A percentile compares a stretch with the other conserved stretches of the same genome.
These are phyloP conservation scores for Lipomyces mesembrius DNA, from an alignment of 805 yeast species.

Conservation along the genomic window DNA sequence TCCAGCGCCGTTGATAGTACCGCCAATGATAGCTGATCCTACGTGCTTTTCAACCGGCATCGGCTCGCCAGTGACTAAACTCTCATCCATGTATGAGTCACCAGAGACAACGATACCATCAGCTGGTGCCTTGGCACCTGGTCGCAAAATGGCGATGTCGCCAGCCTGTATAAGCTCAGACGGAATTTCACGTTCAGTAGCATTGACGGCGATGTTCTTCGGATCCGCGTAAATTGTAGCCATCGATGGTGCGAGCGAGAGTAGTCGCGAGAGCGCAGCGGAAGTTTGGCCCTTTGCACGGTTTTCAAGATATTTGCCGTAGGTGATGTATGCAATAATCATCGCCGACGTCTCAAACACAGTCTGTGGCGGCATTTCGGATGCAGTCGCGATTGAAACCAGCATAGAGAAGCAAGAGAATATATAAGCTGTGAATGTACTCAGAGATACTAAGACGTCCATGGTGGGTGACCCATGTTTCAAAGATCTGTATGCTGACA, in stretches of 20 bases:
- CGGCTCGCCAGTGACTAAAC: conserved; percentile 90
- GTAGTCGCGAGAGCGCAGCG: conserved; percentile 77
- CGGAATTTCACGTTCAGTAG: conserved; percentile 57
- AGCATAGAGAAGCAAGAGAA: conserved; percentile 72
- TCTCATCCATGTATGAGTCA: conserved; percentile 82
- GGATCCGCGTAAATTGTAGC: conserved; percentile 63
- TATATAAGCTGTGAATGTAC: conserved; percentile 76
- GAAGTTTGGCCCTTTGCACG: conserved; percentile 94
- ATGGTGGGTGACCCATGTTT: conserved; percentile 77
- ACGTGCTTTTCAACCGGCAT: conserved; percentile 65
- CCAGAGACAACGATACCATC: conserved; percentile 86
- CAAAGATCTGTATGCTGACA: conserved; percentile 66
- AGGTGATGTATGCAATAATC: conserved; percentile 79
- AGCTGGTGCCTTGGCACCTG: conserved; percentile 89
- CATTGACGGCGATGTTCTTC: conserved; percentile 23
- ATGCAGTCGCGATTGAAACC: conserved; percentile 43
- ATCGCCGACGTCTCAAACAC: conserved; percentile 82
- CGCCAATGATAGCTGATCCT: conserved; percentile 79
- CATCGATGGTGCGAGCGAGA: conserved; percentile 77
- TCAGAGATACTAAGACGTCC: conserved; percentile 87
- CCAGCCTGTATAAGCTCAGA: conserved; percentile 76
- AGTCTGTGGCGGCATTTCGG: conserved; percentile 60
- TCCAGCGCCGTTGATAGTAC: conserved; percentile 84
- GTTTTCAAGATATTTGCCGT: conserved; percentile 91
- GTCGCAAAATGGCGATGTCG: conserved; percentile 77